A percentile compares a stretch with the other conserved stretches of the same genome.
phyloP scores from a whole-genome alignment of 352 stramenopile species.

The Elongisporangium anandrum region DNA sequence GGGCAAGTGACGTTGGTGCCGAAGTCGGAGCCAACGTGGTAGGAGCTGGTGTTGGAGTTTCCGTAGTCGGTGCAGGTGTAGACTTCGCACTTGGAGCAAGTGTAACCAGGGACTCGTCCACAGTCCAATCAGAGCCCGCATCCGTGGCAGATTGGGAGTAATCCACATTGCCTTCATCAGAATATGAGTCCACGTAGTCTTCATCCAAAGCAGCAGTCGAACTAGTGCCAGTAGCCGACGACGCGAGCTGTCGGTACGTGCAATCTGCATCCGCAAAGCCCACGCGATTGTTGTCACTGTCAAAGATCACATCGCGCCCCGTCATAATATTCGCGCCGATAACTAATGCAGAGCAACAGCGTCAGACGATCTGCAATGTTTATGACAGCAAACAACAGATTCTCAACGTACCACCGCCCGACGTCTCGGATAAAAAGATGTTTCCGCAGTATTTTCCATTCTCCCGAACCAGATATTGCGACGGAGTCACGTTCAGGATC shows the following conservation, averaged over 20 bases:
- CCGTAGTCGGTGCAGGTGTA: conserved; percentile 6
- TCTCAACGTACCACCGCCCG: conserved; percentile 32
- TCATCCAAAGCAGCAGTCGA: too few relatives aligned
- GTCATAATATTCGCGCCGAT: conserved; percentile 85
- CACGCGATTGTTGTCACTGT: conserved; percentile 60
- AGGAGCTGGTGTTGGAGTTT: conserved; percentile 6
- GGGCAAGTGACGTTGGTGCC: conserved; percentile 1
- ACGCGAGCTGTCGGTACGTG: conserved; percentile 6
- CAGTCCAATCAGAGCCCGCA: background rate
- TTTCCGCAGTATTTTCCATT: conserved; percentile 50
- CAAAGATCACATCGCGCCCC: conserved; percentile 80
- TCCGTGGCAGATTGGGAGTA: background rate
- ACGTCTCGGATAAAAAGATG: conserved; percentile 66
- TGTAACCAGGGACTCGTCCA: background rate
- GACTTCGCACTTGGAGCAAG: conserved; percentile 1
- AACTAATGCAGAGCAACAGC: conserved; percentile 21
- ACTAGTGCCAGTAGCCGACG: background rate
- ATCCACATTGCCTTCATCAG: background rate
- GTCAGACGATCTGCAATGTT: background rate
- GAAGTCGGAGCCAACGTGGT: conserved; percentile 7
- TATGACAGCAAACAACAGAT: too few relatives aligned
- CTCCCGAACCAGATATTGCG: conserved; percentile 59
- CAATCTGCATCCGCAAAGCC: conserved; percentile 78
- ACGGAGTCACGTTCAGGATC: conserved; percentile 47
- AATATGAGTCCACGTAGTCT: background rate